phyloP scores from a whole-genome alignment of 306 rosid species.

The Castanopsis chinensis region DNA sequence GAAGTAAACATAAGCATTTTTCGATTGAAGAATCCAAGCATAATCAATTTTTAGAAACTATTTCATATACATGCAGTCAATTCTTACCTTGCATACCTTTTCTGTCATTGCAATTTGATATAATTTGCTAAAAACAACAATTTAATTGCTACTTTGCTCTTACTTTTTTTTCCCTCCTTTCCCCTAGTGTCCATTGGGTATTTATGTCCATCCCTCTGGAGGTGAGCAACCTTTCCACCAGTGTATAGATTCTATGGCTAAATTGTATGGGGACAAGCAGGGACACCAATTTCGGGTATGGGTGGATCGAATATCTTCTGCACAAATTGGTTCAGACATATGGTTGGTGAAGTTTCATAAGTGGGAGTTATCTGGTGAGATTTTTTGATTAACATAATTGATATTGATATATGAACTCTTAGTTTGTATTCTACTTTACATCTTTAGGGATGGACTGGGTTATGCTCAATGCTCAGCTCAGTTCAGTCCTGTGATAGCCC shows the following conservation, averaged over 20 bases:
- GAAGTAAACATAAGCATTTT: no score
- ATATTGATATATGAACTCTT: not conserved
- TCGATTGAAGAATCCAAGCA: no score
- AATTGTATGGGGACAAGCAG: constrained; percentile 39
- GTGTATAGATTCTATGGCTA: constrained; percentile 29
- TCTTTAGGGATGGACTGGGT: not conserved
- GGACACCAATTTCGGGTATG: constrained; percentile 51
- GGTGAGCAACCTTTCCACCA: constrained; percentile 32
- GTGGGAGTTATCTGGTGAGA: constrained; percentile 71
- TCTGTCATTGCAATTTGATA: not conserved
- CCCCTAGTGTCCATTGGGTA: constrained; percentile 23
- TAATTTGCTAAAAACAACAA: not conserved
- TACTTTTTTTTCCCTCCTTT: not conserved
- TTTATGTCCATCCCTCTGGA: constrained; percentile 58
- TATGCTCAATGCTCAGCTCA: not conserved
- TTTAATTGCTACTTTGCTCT: not conserved
- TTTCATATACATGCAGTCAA: not conserved
- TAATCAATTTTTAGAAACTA: no score
- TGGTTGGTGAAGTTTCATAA: constrained; percentile 73
- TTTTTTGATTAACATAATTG: constrained; percentile 1
- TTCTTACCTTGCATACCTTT: not conserved
- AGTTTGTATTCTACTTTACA: not conserved
- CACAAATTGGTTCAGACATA: constrained; percentile 55
- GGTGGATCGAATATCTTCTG: constrained; percentile 52
- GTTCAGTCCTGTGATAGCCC: not conserved